These are phyloP conservation scores for Corymbia maculata DNA, from an alignment of 345 rosid species.

Conservation along the genomic window DNA sequence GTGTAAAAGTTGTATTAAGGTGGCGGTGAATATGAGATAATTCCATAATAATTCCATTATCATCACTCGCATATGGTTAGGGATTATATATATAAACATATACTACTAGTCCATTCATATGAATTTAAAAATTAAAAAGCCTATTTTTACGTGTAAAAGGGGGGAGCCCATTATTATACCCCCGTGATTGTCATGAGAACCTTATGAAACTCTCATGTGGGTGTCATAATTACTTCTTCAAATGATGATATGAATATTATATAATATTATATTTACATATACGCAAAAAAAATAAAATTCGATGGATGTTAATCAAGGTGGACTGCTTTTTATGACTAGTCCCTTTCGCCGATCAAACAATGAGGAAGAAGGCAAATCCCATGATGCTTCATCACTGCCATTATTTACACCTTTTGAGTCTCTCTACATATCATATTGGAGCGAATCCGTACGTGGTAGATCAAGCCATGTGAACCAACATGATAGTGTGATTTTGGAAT, in stretches of 20 bases:
- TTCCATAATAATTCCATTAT: background rate
- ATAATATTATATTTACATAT: background rate
- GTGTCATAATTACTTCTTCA: constrained; percentile 39
- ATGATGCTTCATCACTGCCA: background rate
- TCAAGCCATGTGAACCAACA: background rate
- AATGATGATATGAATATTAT: constrained; percentile 23
- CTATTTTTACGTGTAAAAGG: background rate
- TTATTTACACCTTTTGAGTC: background rate
- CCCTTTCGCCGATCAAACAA: constrained; percentile 21
- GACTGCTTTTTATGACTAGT: constrained; percentile 15
- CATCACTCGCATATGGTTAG: background rate
- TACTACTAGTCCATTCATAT: background rate
- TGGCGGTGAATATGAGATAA: background rate
- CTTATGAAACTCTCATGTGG: constrained; percentile 38
- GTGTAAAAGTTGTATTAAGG: background rate
- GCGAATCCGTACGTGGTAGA: background rate
- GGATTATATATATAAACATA: background rate
- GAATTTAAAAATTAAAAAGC: background rate
- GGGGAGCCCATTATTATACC: constrained; percentile 28
- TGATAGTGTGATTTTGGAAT: background rate
- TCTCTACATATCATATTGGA: background rate
- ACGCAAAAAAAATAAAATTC: background rate
- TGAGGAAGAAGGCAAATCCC: background rate
- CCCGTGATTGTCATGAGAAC: constrained; percentile 37
- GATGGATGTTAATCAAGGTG: background rate